Evolutionary conservation across 805 yeast genomes (phyloP).

Genomic region (Ogataea nonfermentans): DNA sequence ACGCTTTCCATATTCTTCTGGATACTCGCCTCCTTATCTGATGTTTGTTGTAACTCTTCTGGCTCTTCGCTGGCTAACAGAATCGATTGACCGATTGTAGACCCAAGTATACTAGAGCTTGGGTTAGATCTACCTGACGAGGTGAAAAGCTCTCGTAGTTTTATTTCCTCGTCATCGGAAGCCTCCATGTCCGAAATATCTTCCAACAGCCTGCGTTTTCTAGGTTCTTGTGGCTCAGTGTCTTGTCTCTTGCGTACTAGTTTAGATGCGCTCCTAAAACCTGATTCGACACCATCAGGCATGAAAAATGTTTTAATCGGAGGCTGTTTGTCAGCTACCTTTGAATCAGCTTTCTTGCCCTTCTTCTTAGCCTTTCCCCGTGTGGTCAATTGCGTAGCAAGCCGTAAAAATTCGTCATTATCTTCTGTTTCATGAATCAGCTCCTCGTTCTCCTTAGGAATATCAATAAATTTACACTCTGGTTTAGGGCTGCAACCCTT

Average conservation of each 20-base stretch:
- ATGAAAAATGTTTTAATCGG: slow-evolving; percentile 52
- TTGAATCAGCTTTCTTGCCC: slow-evolving; percentile 6
- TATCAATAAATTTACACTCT: slow-evolving; percentile 52
- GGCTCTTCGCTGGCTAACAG: slow-evolving; percentile 10
- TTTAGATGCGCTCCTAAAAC: slow-evolving; percentile 53
- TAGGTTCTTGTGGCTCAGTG: slow-evolving; percentile 16
- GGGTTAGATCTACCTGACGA: slow-evolving; percentile 6
- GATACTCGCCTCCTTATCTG: background rate
- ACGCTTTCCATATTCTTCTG: background rate
- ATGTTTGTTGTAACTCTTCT: background rate
- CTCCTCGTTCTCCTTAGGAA: slow-evolving; percentile 69
- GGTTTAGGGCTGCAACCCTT: slow-evolving; percentile 51
- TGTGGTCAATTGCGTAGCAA: slow-evolving; percentile 65
- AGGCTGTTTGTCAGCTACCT: slow-evolving; percentile 12
- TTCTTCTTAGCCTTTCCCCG: slow-evolving; percentile 36
- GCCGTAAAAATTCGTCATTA: slow-evolving; percentile 57
- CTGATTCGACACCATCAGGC: slow-evolving; percentile 71
- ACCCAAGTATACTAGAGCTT: slow-evolving; percentile 11
- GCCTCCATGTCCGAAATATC: slow-evolving; percentile 17
- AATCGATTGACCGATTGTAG: slow-evolving; percentile 15
- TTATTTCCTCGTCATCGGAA: slow-evolving; percentile 19
- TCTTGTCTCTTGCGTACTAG: slow-evolving; percentile 38
- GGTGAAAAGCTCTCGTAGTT: slow-evolving; percentile 21
- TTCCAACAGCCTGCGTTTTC: slow-evolving; percentile 13
- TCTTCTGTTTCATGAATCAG: slow-evolving; percentile 44